Conservation (phyloP, 495 filamentous ascomycete genomes). For the Aspergillus heteromorphus region DNA sequence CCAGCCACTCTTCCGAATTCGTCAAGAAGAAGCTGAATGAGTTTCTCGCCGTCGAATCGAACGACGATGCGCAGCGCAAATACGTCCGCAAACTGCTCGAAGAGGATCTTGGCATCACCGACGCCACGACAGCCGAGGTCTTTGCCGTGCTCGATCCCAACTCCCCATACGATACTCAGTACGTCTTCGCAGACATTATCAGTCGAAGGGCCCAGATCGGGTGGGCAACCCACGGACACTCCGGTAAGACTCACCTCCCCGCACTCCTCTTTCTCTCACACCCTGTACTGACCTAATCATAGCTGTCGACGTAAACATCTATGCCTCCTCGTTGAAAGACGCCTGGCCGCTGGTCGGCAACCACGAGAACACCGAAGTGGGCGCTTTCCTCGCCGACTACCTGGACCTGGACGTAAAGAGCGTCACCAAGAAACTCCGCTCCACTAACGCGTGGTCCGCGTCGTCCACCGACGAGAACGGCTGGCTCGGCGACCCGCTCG, state of each 20-base stretch:
- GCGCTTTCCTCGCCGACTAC: slow-evolving; percentile 71
- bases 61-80: slow-evolving; percentile 21
- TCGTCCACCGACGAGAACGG: slow-evolving; percentile 11
- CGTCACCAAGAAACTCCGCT: slow-evolving; percentile 66
- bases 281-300: slow-evolving; percentile 11
- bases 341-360: slow-evolving; percentile 64
- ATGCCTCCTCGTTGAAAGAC: slow-evolving; percentile 52
- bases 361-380: slow-evolving; percentile 92
- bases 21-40: slow-evolving; percentile 53
- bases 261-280: neutral
- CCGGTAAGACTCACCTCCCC: slow-evolving; percentile 37
- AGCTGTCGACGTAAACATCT: slow-evolving; percentile 88
- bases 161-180: slow-evolving; percentile 39
- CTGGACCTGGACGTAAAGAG: slow-evolving; percentile 71
- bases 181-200: slow-evolving; percentile 78
- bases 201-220: slow-evolving; percentile 83
- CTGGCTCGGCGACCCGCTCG: slow-evolving; percentile 44
- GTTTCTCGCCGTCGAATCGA: slow-evolving; percentile 40
- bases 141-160: slow-evolving; percentile 50
- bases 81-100: slow-evolving; percentile 61
- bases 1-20: slow-evolving; percentile 70
- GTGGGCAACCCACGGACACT: slow-evolving; percentile 89
- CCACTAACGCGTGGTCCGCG: slow-evolving; percentile 39
- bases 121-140: slow-evolving; percentile 69
- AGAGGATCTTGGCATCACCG: slow-evolving; percentile 66